phyloP scores from a whole-genome alignment of 352 stramenopile species.

The Globisporangium apiculatum region DNA sequence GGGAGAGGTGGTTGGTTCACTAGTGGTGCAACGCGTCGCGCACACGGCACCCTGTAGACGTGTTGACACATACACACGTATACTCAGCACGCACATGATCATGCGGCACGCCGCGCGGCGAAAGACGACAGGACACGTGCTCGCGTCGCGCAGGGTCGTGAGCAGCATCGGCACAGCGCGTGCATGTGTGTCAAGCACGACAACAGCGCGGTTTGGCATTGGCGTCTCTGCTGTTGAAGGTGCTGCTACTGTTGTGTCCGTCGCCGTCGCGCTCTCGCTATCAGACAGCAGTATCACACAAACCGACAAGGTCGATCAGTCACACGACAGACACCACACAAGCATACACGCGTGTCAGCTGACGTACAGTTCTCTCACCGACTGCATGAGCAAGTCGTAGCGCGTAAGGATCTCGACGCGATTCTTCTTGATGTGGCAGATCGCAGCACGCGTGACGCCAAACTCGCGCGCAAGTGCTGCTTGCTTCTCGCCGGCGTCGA shows the following conservation, averaged over 20 bases:
- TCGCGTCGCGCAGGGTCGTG: conserved; percentile 36
- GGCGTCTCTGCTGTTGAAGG: not conserved
- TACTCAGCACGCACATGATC: conserved; percentile 28
- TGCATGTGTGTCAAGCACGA: conserved; percentile 34
- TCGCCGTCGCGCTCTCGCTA: conserved; percentile 21
- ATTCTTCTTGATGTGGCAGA: conserved; percentile 82
- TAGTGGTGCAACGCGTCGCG: not conserved
- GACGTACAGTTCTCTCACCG: conserved; percentile 44
- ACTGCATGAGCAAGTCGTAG: conserved; percentile 51
- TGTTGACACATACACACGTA: not conserved
- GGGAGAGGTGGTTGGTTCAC: not conserved
- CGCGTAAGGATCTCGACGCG: conserved; percentile 60
- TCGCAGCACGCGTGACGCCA: conserved; percentile 56
- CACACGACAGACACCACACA: not conserved
- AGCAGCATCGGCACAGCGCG: conserved; percentile 38
- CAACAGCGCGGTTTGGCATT: conserved; percentile 15
- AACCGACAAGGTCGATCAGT: not conserved
- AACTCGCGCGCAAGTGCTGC: conserved; percentile 51
- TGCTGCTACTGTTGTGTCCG: too few relatives aligned
- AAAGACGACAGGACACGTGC: conserved; percentile 21
- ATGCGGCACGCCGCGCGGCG: conserved; percentile 31
- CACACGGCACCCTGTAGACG: not conserved
- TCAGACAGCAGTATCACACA: not conserved
- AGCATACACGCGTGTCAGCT: not conserved
- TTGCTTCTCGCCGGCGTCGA: conserved; percentile 64